phyloP scores from a whole-genome alignment of 768 basidiomycete genomes.

The Cystofilobasidium ferigula region DNA sequence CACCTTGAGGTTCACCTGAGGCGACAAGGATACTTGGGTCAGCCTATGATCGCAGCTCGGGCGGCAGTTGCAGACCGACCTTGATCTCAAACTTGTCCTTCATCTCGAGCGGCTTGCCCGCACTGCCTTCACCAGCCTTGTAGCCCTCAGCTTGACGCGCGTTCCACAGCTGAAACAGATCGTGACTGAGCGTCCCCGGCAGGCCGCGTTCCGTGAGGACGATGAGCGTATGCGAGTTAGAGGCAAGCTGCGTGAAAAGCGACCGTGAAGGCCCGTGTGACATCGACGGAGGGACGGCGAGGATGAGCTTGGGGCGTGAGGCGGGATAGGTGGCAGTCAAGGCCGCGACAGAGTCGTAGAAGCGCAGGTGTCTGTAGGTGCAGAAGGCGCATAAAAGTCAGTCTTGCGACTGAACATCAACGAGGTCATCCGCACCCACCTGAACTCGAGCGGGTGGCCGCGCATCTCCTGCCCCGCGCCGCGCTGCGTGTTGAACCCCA shows the following conservation, averaged over 20 bases:
- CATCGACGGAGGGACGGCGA: constrained; percentile 83
- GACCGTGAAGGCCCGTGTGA: constrained; percentile 83
- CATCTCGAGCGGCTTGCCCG: constrained; percentile 76
- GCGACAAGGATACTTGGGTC: not conserved
- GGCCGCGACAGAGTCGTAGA: constrained; percentile 72
- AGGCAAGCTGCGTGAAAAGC: constrained; percentile 76
- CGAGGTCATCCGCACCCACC: constrained; percentile 44
- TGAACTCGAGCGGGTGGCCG: constrained; percentile 54
- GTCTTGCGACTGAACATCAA: not conserved
- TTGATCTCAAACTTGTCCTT: constrained; percentile 57
- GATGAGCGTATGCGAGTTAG: constrained; percentile 70
- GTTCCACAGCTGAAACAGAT: constrained; percentile 81
- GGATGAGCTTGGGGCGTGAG: constrained; percentile 79
- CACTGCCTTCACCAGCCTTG: constrained; percentile 79
- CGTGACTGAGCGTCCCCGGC: constrained; percentile 64
- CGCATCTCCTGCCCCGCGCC: constrained; percentile 16
- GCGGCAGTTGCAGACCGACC: constrained; percentile 40
- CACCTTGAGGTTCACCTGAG: constrained; percentile 75
- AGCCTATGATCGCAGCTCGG: not conserved
- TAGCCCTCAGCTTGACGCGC: constrained; percentile 62
- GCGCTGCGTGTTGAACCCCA: constrained; percentile 42
- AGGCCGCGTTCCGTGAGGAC: constrained; percentile 70
- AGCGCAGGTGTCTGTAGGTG: constrained; percentile 65
- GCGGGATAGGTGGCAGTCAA: constrained; percentile 72
- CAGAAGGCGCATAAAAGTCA: not conserved